A percentile compares a stretch with the other conserved stretches of the same genome.
Evolutionary conservation across 768 basidiomycete genomes (phyloP).

Genomic region (Lactarius indigo): DNA sequence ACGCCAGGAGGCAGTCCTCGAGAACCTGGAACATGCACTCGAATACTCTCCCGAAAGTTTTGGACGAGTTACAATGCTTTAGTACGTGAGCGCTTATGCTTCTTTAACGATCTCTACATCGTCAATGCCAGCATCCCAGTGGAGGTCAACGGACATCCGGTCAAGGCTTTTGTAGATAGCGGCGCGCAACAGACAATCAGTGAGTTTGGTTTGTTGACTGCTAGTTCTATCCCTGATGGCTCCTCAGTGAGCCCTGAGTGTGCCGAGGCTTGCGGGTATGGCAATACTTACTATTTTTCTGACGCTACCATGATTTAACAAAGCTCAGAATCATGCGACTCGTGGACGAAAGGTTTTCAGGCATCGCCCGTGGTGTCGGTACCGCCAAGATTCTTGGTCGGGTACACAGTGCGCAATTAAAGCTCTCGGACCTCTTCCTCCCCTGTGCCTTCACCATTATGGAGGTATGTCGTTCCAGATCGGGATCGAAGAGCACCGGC

Average conservation of each 20-base stretch:
- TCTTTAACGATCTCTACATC: constrained; percentile 10
- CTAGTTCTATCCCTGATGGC: constrained; percentile 13
- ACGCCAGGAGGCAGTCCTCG: constrained; percentile 79
- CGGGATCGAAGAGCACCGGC: neutral
- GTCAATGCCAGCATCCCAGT: constrained; percentile 62
- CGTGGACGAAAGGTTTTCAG: constrained; percentile 80
- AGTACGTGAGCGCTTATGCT: constrained; percentile 49
- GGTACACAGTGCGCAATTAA: constrained; percentile 91
- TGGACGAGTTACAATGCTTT: constrained; percentile 94
- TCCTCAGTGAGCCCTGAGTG: constrained; percentile 82
- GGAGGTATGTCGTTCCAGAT: constrained; percentile 55
- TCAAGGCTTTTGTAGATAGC: constrained; percentile 98
- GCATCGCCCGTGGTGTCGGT: constrained; percentile 91
- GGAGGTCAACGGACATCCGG: constrained; percentile 85
- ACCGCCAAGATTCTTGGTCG: constrained; percentile 92
- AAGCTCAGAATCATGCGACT: constrained; percentile 81
- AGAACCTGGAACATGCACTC: constrained; percentile 91
- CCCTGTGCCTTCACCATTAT: constrained; percentile 94
- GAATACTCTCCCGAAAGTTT: constrained; percentile 94
- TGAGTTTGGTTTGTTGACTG: constrained; percentile 37
- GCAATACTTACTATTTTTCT: constrained; percentile 14
- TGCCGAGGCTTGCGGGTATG: constrained; percentile 87
- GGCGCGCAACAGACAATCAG: constrained; percentile 98
- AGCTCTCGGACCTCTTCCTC: constrained; percentile 76
- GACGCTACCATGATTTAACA: constrained; percentile 8